phyloP scores from a whole-genome alignment of 306 rosid species.

The Erythrophleum fordii region DNA sequence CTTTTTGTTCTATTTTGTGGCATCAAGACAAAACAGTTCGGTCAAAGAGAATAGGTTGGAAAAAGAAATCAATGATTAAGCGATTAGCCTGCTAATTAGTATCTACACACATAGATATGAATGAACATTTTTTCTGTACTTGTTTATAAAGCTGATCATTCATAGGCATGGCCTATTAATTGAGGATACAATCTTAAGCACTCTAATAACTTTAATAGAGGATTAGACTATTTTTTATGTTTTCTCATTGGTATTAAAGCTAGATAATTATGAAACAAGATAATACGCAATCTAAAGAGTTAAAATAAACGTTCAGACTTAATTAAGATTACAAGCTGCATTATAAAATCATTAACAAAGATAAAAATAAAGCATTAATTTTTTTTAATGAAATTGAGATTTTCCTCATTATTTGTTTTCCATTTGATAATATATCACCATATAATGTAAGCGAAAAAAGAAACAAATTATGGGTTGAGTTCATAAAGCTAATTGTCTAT shows the following conservation, averaged over 20 bases:
- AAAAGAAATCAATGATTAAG: conserved; percentile 41
- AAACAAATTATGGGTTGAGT: no score
- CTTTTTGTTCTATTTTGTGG: conserved; percentile 43
- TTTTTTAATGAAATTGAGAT: no score
- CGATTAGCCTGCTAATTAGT: conserved; percentile 19
- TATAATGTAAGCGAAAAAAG: no score
- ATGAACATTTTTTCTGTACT: neutral
- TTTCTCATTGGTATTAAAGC: neutral
- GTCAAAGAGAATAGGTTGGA: conserved; percentile 42
- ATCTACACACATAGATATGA: neutral
- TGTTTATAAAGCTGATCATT: conserved; percentile 8
- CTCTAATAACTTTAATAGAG: conserved; percentile 22
- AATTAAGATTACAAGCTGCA: no score
- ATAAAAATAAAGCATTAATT: no score
- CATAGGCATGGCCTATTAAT: conserved; percentile 34
- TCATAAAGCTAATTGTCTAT: no score
- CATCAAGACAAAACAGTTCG: conserved; percentile 37
- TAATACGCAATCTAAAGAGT: no score
- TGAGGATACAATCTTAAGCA: conserved; percentile 14
- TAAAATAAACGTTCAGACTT: no score
- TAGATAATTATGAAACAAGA: no score
- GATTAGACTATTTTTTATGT: conserved; percentile 15
- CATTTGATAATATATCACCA: no score
- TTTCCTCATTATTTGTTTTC: no score
- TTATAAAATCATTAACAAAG: no score